A percentile compares a stretch with the other conserved stretches of the same genome.
phyloP scores from a whole-genome alignment of 306 rosid genomes.

The Cucumis melo region DNA sequence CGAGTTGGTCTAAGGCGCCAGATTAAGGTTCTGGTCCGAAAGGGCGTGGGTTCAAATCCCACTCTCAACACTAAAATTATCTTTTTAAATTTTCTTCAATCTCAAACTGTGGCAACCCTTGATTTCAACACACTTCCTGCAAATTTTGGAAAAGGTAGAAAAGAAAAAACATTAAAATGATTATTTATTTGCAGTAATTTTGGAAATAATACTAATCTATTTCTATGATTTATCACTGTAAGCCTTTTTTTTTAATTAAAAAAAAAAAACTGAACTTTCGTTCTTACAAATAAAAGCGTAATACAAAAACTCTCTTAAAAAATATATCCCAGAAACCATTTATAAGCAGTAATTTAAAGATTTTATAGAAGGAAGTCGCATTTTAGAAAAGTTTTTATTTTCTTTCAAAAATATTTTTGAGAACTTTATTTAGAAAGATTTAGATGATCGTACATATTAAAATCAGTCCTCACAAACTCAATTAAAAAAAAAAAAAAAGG shows the following conservation, averaged over 20 bases:
- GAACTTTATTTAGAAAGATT: not conserved
- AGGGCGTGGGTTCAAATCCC: conserved; percentile 2
- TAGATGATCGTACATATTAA: not conserved
- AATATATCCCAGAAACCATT: not conserved
- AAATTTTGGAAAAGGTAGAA: not conserved
- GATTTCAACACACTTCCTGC: no score
- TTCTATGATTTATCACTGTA: not conserved
- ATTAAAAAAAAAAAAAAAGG: not conserved
- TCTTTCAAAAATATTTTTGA: not conserved
- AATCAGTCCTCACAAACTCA: not conserved
- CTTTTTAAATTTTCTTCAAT: no score
- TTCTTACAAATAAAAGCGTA: not conserved
- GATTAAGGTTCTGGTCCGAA: conserved; percentile 3
- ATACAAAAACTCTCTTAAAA: no score
- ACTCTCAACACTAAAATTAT: not conserved
- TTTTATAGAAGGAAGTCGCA: not conserved
- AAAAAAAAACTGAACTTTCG: not conserved
- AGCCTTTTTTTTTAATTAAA: not conserved
- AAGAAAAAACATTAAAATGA: not conserved
- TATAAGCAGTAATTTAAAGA: not conserved
- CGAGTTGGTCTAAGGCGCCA: not conserved
- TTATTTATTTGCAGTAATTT: not conserved
- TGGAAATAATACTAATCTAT: not conserved
- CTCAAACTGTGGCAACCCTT: no score
- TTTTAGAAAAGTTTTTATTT: not conserved